Evolutionary conservation across 345 rosid species (phyloP).

Genomic region (Camelina hispida): DNA sequence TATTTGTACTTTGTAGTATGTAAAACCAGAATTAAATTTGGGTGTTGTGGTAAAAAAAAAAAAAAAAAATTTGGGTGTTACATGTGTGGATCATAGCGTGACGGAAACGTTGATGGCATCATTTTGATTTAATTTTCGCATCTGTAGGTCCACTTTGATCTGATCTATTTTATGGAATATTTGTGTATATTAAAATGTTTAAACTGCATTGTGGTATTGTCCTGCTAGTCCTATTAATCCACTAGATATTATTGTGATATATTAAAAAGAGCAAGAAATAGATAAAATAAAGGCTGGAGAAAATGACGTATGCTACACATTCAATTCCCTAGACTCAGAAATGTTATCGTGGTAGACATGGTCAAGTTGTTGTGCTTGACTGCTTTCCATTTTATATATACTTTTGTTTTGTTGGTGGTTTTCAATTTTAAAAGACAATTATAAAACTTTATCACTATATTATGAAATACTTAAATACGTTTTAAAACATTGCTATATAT

Average conservation of each 20-base stretch:
- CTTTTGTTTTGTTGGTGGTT: not conserved
- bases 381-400: conserved; percentile 16
- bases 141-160: conserved; percentile 34
- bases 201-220: not conserved
- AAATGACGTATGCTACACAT: conserved; percentile 34
- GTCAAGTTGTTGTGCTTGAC: conserved; percentile 27
- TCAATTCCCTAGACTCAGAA: conserved; percentile 4
- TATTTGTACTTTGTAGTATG: not conserved
- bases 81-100: conserved; percentile 33
- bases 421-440: not conserved
- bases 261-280: not conserved
- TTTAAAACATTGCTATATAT: not conserved
- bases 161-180: conserved; percentile 30
- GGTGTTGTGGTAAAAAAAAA: no score
- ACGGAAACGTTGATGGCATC: conserved; percentile 33
- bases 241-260: conserved; percentile 5
- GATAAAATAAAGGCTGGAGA: conserved; percentile 31
- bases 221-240: not conserved
- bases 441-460: not conserved
- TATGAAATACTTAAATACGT: not conserved
- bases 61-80: not conserved
- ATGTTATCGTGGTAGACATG: conserved; percentile 22
- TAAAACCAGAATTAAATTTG: not conserved
- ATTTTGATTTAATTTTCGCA: conserved; percentile 8
- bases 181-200: conserved; percentile 1